phyloP scores from a whole-genome alignment of 495 filamentous ascomycete species.

The Podospora bellae-mahoneyi region DNA sequence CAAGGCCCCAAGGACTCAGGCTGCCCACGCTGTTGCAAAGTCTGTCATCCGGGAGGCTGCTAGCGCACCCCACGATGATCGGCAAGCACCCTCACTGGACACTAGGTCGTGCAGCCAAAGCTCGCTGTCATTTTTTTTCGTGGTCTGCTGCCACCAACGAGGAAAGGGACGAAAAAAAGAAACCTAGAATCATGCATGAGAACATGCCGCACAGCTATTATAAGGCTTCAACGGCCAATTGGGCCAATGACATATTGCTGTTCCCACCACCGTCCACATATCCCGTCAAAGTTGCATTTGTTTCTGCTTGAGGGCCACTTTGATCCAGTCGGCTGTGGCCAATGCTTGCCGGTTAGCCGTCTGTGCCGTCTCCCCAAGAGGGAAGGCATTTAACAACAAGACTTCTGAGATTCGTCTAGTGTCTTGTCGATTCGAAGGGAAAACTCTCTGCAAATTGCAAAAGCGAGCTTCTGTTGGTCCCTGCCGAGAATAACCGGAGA shows the following conservation, averaged over 20 bases:
- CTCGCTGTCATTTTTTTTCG: not conserved
- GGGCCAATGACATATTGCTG: not conserved
- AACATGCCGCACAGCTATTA: not conserved
- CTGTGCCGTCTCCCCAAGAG: not conserved
- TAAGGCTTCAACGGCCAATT: not conserved
- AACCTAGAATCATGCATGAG: not conserved
- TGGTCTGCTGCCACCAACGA: not conserved
- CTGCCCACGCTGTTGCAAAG: no score
- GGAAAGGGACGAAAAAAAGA: not conserved
- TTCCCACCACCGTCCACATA: not conserved
- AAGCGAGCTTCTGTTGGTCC: not conserved
- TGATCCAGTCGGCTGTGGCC: not conserved
- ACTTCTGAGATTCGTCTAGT: not conserved
- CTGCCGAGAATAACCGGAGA: slow-evolving; percentile 11
- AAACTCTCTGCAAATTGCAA: not conserved
- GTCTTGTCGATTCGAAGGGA: not conserved
- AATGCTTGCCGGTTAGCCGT: not conserved
- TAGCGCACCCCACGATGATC: not conserved
- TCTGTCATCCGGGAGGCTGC: not conserved
- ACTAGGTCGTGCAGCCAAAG: not conserved
- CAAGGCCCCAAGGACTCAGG: no score
- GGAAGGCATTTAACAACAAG: not conserved
- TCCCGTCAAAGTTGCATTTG: not conserved
- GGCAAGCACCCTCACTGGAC: not conserved
- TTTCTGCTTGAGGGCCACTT: not conserved